These are phyloP conservation scores for Ammopiptanthus mongolicus DNA, from an alignment of 306 rosid genomes.

Conservation along the genomic window DNA sequence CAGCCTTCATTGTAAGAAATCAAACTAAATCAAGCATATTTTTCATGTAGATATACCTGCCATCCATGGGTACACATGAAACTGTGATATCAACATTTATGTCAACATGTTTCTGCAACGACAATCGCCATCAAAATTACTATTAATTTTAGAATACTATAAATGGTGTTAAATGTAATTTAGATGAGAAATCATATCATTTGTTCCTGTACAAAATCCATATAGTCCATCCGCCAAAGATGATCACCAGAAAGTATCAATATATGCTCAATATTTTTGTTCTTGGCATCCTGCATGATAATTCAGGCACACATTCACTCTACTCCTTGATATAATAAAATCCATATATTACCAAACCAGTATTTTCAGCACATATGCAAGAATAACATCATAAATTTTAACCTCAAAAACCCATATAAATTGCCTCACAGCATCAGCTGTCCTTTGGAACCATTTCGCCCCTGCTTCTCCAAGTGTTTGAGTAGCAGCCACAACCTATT, in stretches of 20 bases:
- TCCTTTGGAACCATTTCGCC: conserved; percentile 90
- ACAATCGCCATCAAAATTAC: neutral
- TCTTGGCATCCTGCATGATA: conserved; percentile 70
- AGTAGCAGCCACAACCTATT: conserved; percentile 93
- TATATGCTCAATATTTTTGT: conserved; percentile 80
- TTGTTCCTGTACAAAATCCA: conserved; percentile 75
- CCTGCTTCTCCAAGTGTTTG: conserved; percentile 90
- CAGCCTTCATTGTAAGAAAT: neutral
- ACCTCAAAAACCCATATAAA: conserved; percentile 95
- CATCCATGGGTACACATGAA: conserved; percentile 91
- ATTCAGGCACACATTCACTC: conserved; percentile 4
- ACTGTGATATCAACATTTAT: conserved; percentile 92
- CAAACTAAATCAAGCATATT: neutral
- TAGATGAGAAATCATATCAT: neutral
- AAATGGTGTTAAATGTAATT: neutral
- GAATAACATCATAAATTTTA: neutral
- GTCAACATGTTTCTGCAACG: conserved; percentile 75
- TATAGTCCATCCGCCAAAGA: conserved; percentile 87
- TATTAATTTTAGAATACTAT: neutral
- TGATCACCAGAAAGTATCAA: conserved; percentile 91
- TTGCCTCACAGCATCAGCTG: conserved; percentile 97
- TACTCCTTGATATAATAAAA: neutral
- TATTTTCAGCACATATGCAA: neutral
- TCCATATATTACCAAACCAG: neutral
- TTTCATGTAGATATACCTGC: conserved; percentile 43